These are phyloP conservation scores for Arthrobotrys musiformis DNA, from an alignment of 2,329 filamentous ascomycete genomes.

Conservation along the genomic window DNA sequence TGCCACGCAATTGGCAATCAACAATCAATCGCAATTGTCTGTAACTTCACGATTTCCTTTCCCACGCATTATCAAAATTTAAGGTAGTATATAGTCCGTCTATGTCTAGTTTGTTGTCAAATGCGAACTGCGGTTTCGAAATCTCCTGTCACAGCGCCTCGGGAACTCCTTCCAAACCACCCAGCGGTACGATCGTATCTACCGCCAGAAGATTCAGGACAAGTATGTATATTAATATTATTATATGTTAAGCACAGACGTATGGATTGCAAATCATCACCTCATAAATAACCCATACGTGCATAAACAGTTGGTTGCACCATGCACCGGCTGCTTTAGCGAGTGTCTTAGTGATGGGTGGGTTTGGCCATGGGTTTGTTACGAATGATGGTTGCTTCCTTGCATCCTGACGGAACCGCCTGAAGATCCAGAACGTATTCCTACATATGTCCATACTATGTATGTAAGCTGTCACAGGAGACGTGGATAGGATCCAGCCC, in stretches of 20 bases:
- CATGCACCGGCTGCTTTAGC: slow-evolving; percentile 42
- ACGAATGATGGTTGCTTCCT: slow-evolving; percentile 15
- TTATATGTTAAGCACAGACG: slow-evolving; percentile 30
- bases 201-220: neutral
- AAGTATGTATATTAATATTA: no score
- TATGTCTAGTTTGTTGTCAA: slow-evolving; percentile 6
- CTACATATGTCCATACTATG: neutral
- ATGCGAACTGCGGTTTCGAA: slow-evolving; percentile 11
- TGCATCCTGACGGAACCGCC: neutral
- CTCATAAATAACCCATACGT: slow-evolving; percentile 25
- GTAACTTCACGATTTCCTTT: neutral
- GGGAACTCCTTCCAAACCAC: slow-evolving; percentile 16
- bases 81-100: neutral
- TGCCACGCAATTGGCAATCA: neutral
- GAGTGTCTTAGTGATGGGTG: slow-evolving; percentile 15
- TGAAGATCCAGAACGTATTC: neutral
- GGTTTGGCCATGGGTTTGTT: slow-evolving; percentile 18
- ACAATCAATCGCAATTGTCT: no score
- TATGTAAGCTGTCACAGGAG: slow-evolving; percentile 10
- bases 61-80: neutral
- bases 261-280: slow-evolving; percentile 39
- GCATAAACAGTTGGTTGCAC: slow-evolving; percentile 29
- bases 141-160: slow-evolving; percentile 5
- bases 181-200: neutral
- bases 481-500: slow-evolving; percentile 1